Evolutionary conservation across 306 rosid genomes (phyloP).

Genomic region (Inga laurina): DNA sequence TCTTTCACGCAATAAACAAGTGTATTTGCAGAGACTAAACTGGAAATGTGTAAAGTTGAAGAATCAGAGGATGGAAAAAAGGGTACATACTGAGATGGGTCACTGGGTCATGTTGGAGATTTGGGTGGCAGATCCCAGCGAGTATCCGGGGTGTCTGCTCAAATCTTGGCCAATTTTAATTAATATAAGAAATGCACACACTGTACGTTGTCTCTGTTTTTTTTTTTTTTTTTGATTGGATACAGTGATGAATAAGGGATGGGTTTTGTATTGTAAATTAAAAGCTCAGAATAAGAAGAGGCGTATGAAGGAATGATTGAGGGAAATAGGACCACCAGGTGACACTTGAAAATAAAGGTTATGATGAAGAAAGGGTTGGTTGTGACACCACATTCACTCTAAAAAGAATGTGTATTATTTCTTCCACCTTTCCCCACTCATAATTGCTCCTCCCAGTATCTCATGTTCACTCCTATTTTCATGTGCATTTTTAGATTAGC

Average conservation of each 20-base stretch:
- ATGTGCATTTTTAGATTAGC: too few species aligned
- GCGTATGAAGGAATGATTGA: not conserved
- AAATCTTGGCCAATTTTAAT: constrained; percentile 36
- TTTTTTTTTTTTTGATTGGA: not conserved
- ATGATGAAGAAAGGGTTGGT: not conserved
- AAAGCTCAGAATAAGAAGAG: not conserved
- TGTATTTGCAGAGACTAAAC: not conserved
- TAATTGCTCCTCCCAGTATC: not conserved
- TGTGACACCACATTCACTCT: constrained; percentile 20
- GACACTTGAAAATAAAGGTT: constrained; percentile 31
- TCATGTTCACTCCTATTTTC: too few species aligned
- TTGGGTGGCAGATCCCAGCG: constrained; percentile 44
- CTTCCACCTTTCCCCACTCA: not conserved
- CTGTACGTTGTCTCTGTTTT: not conserved
- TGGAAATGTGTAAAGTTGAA: not conserved
- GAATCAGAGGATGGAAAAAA: not conserved
- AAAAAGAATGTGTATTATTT: constrained; percentile 27
- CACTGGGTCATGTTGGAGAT: constrained; percentile 35
- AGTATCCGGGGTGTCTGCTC: constrained; percentile 34
- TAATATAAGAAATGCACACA: not conserved
- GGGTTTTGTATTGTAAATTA: not conserved
- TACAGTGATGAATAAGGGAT: not conserved
- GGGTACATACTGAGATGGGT: not conserved
- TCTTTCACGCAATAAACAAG: not conserved
- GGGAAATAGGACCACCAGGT: constrained; percentile 22